phyloP scores from a whole-genome alignment of 2,329 filamentous ascomycete species.

The Colletotrichum horii region DNA sequence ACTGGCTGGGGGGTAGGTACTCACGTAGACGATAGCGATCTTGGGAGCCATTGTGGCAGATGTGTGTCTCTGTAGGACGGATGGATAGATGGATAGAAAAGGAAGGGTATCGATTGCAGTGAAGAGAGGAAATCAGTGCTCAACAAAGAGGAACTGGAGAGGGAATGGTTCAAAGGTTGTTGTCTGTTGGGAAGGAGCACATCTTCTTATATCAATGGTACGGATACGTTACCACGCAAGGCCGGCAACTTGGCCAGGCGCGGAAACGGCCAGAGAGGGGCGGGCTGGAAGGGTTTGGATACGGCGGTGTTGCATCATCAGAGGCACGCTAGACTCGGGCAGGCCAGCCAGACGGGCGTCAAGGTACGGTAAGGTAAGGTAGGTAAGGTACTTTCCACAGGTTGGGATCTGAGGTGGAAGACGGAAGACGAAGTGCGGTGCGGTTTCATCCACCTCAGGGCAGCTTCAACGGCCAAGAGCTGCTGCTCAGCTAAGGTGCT shows the following conservation, averaged over 20 bases:
- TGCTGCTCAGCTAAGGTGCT: not conserved
- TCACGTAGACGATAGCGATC: slow-evolving; percentile 87
- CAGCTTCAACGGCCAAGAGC: not conserved
- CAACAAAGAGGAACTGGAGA: not conserved
- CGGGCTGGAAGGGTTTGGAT: not conserved
- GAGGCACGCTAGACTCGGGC: not conserved
- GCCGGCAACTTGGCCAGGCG: not conserved
- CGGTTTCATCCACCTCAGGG: not conserved
- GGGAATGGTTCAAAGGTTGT: rapidly evolving
- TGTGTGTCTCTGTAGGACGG: slow-evolving; percentile 9
- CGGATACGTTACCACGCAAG: not conserved
- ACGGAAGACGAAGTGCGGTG: not conserved
- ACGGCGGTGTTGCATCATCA: not conserved
- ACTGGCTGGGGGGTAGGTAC: slow-evolving; percentile 37
- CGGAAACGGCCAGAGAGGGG: not conserved
- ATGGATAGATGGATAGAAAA: not conserved
- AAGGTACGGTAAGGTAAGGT: too few relatives aligned
- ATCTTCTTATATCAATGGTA: slow-evolving; percentile 7
- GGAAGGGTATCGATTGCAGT: not conserved
- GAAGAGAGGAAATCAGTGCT: not conserved
- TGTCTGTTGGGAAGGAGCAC: not conserved
- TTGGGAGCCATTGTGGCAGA: slow-evolving; percentile 79
- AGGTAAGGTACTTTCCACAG: not conserved
- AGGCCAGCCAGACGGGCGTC: not conserved
- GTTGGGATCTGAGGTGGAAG: not conserved